Base-by-base conservation (phyloP, 805 yeast genomes). In the Wickerhamiella slavikovae region DNA sequence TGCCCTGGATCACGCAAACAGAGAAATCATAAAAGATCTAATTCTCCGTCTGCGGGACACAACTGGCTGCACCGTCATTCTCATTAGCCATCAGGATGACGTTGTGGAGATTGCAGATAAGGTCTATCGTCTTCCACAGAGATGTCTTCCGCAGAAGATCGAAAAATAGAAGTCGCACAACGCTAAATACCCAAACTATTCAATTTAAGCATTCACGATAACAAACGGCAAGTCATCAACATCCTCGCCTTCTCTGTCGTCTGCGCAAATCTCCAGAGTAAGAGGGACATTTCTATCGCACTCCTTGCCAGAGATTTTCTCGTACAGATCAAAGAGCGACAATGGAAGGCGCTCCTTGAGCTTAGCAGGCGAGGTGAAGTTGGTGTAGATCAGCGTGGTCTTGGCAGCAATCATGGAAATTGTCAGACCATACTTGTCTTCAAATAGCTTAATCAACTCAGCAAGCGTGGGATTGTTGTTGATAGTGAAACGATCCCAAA, bases 281-380 rank as follows among this genome's bases (percentile, higher is more conserved):
- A 89, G 55, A 13, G 77, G 79, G n/a, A n/a, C n/a, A n/a, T n/a
- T n/a, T n/a, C n/a, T n/a, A n/a, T n/a, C n/a, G n/a, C n/a, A n/a
- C n/a, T n/a, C n/a, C 48, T 77, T 76, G 60, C 80, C 80, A 31
- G 91, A 71, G 22, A 89, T 83, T n/a, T 65, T 55, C 48, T 79
- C 80, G 39, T 82, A 77, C 42, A 85, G 57, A 38, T 77, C 66
- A 2, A 91, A 71, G 33, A 85, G 60, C 31, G 64, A 63, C 62
- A 78, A 45, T 14, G 58, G 54, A 42, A 70, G 52, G 50, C 94
- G 69, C 35, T 80, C 93, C 49, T 75, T 69, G 32, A 75, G 57
- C 56, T 89, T 89, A 61, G 76, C 74, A 13, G 91, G 80, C 18
- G 95, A 93, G 64, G 73, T 77, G 62, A 89, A 89, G 3, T 83